phyloP scores from a whole-genome alignment of 139 green algal species.

The Chlamydomonas schloesseri region DNA sequence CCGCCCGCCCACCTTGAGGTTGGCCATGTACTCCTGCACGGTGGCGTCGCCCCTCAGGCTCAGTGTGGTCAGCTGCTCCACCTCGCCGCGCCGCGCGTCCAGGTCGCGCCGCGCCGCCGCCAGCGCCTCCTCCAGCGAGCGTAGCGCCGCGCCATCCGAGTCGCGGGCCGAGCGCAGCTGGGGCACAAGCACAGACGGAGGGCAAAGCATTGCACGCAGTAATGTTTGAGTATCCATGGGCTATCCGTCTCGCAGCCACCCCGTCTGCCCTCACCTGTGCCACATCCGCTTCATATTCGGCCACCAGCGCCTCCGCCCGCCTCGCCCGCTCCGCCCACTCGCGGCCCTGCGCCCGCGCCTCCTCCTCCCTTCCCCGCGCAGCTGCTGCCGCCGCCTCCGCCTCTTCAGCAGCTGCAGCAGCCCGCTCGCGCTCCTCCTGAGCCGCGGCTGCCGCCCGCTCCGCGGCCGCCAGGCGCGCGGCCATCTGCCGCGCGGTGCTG shows the following conservation, averaged over 20 bases:
- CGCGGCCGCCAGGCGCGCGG: slow-evolving; percentile 25
- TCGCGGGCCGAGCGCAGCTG: slow-evolving; percentile 51
- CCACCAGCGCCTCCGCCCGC: slow-evolving; percentile 57
- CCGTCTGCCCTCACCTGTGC: slow-evolving; percentile 52
- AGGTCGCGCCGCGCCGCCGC: slow-evolving; percentile 21
- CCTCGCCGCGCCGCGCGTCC: slow-evolving; percentile 49
- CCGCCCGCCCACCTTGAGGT: slow-evolving; percentile 66
- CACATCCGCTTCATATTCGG: slow-evolving; percentile 63
- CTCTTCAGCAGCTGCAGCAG: slow-evolving; percentile 24
- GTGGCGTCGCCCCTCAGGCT: slow-evolving; percentile 76
- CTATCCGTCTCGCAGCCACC: too few relatives aligned
- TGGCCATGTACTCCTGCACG: slow-evolving; percentile 79
- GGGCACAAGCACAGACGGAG: background rate
- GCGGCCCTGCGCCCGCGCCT: slow-evolving; percentile 57
- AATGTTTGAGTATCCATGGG: too few relatives aligned
- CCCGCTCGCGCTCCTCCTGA: slow-evolving; percentile 39
- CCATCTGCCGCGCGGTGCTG: slow-evolving; percentile 14
- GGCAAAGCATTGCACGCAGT: too few relatives aligned
- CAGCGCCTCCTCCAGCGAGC: slow-evolving; percentile 41
- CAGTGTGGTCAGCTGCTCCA: slow-evolving; percentile 75
- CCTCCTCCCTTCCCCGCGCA: slow-evolving; percentile 51
- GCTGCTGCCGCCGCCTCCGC: slow-evolving; percentile 44
- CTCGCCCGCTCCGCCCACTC: slow-evolving; percentile 70
- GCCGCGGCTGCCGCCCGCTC: slow-evolving; percentile 39
- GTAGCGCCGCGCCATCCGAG: slow-evolving; percentile 14